Percentiles rank a stretch among this genome's conserved stretches.
These are phyloP conservation scores for Ceratobasidium sp. DNA, from an alignment of 1,284 basidiomycete species.

Conservation along the genomic window DNA sequence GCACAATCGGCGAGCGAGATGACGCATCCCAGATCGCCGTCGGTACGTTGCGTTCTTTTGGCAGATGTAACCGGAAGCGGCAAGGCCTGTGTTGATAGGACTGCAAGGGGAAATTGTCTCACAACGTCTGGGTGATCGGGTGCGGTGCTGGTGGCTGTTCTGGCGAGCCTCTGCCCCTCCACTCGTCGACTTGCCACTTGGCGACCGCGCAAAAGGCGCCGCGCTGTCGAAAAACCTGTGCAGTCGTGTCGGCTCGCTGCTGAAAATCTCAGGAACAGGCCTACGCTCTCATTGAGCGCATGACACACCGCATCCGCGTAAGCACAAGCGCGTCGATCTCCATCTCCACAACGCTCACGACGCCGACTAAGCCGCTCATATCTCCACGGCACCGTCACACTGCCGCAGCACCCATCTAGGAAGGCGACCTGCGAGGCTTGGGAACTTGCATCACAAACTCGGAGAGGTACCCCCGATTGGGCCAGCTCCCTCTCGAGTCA, in stretches of 20 bases:
- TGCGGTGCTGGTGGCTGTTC: neutral
- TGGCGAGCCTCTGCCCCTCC: neutral
- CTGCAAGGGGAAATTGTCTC: too few species aligned
- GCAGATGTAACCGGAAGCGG: too few species aligned
- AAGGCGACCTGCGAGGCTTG: neutral
- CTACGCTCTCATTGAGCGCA: neutral
- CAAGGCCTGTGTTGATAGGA: too few species aligned
- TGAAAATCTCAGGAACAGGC: neutral
- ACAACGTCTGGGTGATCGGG: neutral
- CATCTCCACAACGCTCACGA: neutral
- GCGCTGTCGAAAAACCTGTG: slow-evolving; percentile 7
- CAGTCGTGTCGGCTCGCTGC: neutral
- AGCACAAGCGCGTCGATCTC: slow-evolving; percentile 7
- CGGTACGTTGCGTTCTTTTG: neutral
- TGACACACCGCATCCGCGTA: neutral
- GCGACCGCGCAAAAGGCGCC: slow-evolving; percentile 5
- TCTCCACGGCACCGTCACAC: neutral
- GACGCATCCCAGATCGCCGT: neutral
- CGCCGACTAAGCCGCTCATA: neutral
- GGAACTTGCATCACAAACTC: neutral
- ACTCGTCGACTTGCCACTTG: neutral
- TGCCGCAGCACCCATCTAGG: slow-evolving; percentile 5
- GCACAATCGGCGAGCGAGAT: neutral
- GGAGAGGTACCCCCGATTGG: neutral
- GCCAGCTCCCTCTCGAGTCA: neutral